Percentiles rank a stretch among this genome's conserved stretches.
Conservation (phyloP, 2,329 filamentous ascomycete genomes). For the Neofusicoccum kwambonambiense region DNA sequence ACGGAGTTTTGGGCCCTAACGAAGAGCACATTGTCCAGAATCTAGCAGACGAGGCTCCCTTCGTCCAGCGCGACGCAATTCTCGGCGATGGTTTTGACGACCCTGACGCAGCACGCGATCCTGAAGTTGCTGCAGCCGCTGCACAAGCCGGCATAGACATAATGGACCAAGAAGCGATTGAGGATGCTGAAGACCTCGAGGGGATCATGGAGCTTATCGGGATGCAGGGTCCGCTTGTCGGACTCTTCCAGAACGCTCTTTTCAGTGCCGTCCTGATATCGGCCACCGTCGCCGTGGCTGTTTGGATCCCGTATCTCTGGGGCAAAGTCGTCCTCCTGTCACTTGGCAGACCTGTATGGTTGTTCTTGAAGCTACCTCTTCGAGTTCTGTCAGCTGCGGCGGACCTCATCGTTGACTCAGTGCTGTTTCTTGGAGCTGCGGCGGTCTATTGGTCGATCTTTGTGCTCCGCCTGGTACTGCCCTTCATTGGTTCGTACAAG, state of each 20-base stretch:
- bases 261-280: constrained; percentile 91
- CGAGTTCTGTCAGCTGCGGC: constrained; percentile 69
- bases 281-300: constrained; percentile 77
- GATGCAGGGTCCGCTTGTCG: constrained; percentile 88
- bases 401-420: constrained; percentile 76
- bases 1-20: constrained; percentile 36
- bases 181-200: constrained; percentile 89
- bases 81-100: constrained; percentile 31
- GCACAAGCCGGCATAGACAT: constrained; percentile 67
- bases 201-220: constrained; percentile 94
- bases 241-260: constrained; percentile 88
- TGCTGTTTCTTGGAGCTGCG: constrained; percentile 62
- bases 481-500: constrained; percentile 18
- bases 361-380: constrained; percentile 66
- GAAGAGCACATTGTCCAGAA: constrained; percentile 62
- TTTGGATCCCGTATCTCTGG: constrained; percentile 89
- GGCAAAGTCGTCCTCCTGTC: constrained; percentile 81
- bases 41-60: constrained; percentile 59
- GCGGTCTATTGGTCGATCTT: constrained; percentile 42
- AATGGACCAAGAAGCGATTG: constrained; percentile 65
- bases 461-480: constrained; percentile 25
- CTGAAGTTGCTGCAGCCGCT: constrained; percentile 63
- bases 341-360: constrained; percentile 71
- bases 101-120: constrained; percentile 41
- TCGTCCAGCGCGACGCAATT: constrained; percentile 48